phyloP scores from a whole-genome alignment of 805 yeast genomes.

The Pichia sporocuriosa region DNA sequence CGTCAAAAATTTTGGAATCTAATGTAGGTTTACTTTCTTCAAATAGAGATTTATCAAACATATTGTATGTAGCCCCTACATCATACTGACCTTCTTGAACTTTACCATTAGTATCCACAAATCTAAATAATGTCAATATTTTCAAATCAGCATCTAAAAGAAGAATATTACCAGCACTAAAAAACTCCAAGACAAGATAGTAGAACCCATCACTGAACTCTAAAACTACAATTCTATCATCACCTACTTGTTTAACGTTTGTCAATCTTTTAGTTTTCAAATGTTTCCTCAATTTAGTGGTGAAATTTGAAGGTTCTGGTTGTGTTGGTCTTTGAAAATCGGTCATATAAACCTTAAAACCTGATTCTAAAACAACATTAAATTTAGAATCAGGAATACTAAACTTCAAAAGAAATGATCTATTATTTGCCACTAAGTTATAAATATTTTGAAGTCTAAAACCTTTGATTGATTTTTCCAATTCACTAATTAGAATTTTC shows the following conservation, averaged over 20 bases:
- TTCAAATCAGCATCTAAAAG: conserved; percentile 62
- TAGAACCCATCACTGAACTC: conserved; percentile 77
- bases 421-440: conserved; percentile 61
- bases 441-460: conserved; percentile 80
- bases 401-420: conserved; percentile 75
- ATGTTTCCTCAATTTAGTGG: conserved; percentile 78
- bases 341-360: conserved; percentile 72
- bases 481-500: conserved; percentile 61
- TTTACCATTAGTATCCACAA: conserved; percentile 50
- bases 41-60: conserved; percentile 52
- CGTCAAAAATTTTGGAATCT: no score
- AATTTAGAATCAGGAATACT: conserved; percentile 77
- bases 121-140: conserved; percentile 69
- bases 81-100: conserved; percentile 61
- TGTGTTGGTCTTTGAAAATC: conserved; percentile 77
- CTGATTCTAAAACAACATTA: conserved; percentile 74
- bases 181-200: conserved; percentile 81
- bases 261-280: conserved; percentile 74
- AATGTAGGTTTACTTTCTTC: conserved; percentile 9
- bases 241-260: conserved; percentile 62
- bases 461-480: conserved; percentile 48
- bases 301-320: conserved; percentile 79
- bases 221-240: conserved; percentile 77
- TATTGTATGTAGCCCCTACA: conserved; percentile 64
- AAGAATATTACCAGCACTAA: conserved; percentile 89